Evolutionary conservation across 2,329 filamentous ascomycete genomes (phyloP).

Genomic region (Fusarium transvaalense): DNA sequence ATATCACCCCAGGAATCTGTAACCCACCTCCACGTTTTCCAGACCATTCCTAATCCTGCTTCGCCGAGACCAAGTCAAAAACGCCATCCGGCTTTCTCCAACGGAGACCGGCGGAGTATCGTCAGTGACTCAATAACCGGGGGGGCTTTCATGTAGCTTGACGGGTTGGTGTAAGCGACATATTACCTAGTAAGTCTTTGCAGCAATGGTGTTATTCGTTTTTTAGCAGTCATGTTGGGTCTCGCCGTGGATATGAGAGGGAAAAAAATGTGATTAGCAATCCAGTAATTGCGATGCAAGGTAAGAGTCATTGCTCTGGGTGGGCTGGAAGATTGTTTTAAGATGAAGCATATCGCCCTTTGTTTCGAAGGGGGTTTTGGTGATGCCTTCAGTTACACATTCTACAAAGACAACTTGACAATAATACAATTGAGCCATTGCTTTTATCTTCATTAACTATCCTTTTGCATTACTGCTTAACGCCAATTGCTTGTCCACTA

Average conservation of each 20-base stretch:
- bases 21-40: slow-evolving; percentile 8
- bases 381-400: slow-evolving; percentile 7
- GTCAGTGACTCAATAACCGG: slow-evolving; percentile 43
- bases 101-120: slow-evolving; percentile 12
- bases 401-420: neutral
- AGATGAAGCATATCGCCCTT: slow-evolving; percentile 19
- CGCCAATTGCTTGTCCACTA: neutral
- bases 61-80: slow-evolving; percentile 29
- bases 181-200: neutral
- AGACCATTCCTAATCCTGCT: slow-evolving; percentile 41
- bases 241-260: slow-evolving; percentile 7
- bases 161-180: neutral
- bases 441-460: neutral
- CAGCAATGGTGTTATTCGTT: neutral
- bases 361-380: slow-evolving; percentile 2
- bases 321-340: slow-evolving; percentile 23
- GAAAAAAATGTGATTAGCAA: slow-evolving; percentile 20
- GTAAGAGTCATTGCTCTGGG: slow-evolving; percentile 16
- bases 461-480: neutral
- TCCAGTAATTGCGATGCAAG: neutral
- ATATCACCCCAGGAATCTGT: neutral
- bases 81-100: slow-evolving; percentile 6
- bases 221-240: slow-evolving; percentile 2
- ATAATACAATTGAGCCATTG: neutral
- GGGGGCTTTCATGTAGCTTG: neutral